Percentiles rank a stretch among this genome's conserved stretches.
phyloP scores from a whole-genome alignment of 345 rosid genomes.

The Salix viminalis region DNA sequence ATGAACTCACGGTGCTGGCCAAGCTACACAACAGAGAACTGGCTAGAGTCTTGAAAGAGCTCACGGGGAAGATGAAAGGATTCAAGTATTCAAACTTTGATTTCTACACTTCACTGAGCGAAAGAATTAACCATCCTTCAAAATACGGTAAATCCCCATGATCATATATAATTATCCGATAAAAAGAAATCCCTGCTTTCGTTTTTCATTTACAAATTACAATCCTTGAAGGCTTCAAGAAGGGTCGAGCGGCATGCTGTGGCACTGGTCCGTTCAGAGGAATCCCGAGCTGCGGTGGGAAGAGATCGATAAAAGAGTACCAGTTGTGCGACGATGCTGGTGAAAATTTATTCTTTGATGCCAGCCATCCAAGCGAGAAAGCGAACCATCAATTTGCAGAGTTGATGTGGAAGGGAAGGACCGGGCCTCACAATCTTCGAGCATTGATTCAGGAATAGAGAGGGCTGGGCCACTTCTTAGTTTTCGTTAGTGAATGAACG shows the following conservation, averaged over 20 bases:
- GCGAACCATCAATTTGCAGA: too few relatives aligned
- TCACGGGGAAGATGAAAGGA: conserved; percentile 25
- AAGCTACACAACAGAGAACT: conserved; percentile 28
- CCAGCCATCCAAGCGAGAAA: conserved; percentile 24
- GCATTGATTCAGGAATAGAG: too few relatives aligned
- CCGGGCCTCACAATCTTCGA: not conserved
- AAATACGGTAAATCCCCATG: conserved; percentile 6
- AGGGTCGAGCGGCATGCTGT: conserved; percentile 3
- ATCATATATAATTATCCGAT: not conserved
- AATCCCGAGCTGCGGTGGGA: conserved; percentile 1
- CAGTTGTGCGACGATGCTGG: conserved; percentile 14
- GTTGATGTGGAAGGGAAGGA: conserved; percentile 16
- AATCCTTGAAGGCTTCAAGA: not conserved
- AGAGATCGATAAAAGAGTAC: not conserved
- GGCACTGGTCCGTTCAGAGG: conserved; percentile 17
- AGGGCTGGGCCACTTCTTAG: too few relatives aligned
- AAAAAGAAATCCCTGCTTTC: not conserved
- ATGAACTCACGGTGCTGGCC: conserved; percentile 15
- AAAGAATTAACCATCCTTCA: conserved; percentile 16
- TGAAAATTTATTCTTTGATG: conserved; percentile 37
- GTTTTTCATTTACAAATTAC: not conserved
- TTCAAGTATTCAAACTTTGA: conserved; percentile 5
- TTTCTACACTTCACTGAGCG: not conserved
- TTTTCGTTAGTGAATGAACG: too few relatives aligned
- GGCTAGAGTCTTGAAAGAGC: conserved; percentile 6